Conservation (phyloP, 108 stramenopile genomes). For the Skeletonema grethae region DNA sequence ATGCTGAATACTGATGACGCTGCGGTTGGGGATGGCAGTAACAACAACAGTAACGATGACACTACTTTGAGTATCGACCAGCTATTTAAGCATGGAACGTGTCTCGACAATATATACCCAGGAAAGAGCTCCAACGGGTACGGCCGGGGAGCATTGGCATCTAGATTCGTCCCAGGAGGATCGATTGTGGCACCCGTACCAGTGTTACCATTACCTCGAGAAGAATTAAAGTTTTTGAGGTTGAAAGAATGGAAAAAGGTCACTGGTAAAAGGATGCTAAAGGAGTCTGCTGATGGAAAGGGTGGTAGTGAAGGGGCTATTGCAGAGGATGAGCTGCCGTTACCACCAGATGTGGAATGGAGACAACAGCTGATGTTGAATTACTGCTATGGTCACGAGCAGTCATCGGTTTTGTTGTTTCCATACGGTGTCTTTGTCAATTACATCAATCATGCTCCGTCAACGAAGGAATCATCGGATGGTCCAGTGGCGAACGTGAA, state of each 20-base stretch:
- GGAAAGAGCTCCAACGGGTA: conserved; percentile 52
- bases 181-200: conserved; percentile 32
- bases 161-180: conserved; percentile 41
- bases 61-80: conserved; percentile 36
- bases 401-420: conserved; percentile 61
- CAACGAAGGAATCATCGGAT: conserved; percentile 12
- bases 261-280: conserved; percentile 9
- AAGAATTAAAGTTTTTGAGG: conserved; percentile 46
- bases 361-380: conserved; percentile 68
- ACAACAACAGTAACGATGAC: neutral
- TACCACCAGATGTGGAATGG: conserved; percentile 19
- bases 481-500: conserved; percentile 45
- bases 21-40: neutral
- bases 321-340: conserved; percentile 30
- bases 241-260: conserved; percentile 36
- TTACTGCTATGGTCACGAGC: conserved; percentile 78
- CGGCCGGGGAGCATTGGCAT: conserved; percentile 62
- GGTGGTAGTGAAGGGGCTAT: conserved; percentile 6
- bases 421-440: conserved; percentile 63
- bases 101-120: conserved; percentile 55
- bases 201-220: conserved; percentile 28
- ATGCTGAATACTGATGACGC: neutral
- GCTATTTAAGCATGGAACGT: conserved; percentile 55
- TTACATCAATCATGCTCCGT: conserved; percentile 68
- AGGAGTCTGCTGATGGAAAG: neutral